phyloP scores from a whole-genome alignment of 257 asterid species.

The Ocimum tenuiflorum region DNA sequence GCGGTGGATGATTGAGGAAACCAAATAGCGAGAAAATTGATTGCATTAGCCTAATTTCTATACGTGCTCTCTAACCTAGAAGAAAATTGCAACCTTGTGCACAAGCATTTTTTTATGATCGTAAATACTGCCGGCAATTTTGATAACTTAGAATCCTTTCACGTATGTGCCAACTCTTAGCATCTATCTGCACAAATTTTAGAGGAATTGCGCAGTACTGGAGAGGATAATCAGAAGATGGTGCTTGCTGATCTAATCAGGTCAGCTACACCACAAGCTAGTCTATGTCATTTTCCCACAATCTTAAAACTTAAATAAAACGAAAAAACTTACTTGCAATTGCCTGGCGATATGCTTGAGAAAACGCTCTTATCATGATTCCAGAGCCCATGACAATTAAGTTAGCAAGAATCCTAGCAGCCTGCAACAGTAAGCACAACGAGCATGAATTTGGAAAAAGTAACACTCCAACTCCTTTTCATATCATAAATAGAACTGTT shows the following conservation, averaged over 20 bases:
- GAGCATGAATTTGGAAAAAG: constrained; percentile 6
- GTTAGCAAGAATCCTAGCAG: constrained; percentile 55
- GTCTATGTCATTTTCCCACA: not conserved
- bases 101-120: not conserved
- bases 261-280: not conserved
- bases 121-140: not conserved
- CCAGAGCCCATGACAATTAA: constrained; percentile 59
- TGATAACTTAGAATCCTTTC: not conserved
- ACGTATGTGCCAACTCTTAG: not conserved
- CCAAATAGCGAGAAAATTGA: not conserved
- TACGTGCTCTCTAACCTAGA: not conserved
- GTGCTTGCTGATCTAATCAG: not conserved
- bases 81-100: not conserved
- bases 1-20: not conserved
- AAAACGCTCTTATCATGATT: constrained; percentile 50
- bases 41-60: not conserved
- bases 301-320: not conserved
- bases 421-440: constrained; percentile 30
- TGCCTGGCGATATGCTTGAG: constrained; percentile 75
- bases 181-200: not conserved
- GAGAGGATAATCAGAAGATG: not conserved
- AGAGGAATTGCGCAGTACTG: not conserved
- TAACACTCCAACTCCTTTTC: too few relatives aligned
- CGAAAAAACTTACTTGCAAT: constrained; percentile 45
- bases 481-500: not conserved